These are phyloP conservation scores for Ceratobasidium sp. DNA, from an alignment of 1,284 basidiomycete species.

Conservation along the genomic window DNA sequence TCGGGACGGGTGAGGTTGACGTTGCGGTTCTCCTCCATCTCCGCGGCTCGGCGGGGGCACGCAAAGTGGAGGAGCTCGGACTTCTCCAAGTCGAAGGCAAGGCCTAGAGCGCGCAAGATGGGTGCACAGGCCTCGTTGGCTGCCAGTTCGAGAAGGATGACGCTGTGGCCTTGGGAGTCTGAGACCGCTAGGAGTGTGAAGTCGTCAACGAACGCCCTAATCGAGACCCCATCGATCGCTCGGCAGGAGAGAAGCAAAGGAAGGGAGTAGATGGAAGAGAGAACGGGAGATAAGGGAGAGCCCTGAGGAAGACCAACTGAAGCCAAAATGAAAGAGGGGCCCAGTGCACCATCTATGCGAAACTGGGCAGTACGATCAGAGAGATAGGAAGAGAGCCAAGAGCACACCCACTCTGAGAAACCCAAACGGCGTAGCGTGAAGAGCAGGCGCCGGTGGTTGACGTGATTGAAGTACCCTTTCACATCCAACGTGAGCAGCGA, in stretches of 20 bases:
- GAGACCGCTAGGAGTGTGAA: constrained; percentile 14
- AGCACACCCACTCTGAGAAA: constrained; percentile 37
- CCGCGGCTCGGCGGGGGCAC: not conserved
- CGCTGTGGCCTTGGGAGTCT: not conserved
- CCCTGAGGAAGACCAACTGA: constrained; percentile 44
- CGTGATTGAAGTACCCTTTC: constrained; percentile 54
- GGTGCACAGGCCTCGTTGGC: not conserved
- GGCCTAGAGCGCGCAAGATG: constrained; percentile 20
- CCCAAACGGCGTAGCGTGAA: constrained; percentile 22
- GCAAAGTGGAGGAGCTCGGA: constrained; percentile 30
- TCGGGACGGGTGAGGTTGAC: constrained; percentile 27
- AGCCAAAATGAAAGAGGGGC: not conserved
- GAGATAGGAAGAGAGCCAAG: constrained; percentile 40
- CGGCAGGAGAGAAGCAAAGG: constrained; percentile 7
- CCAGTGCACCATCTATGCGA: constrained; percentile 51
- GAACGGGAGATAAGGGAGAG: constrained; percentile 38
- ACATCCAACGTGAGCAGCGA: constrained; percentile 55
- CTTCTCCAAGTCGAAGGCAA: constrained; percentile 2
- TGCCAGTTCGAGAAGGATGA: not conserved
- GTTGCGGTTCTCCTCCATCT: not conserved
- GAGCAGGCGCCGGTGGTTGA: constrained; percentile 52
- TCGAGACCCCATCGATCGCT: not conserved
- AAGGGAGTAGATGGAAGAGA: constrained; percentile 38
- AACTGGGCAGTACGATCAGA: constrained; percentile 51
- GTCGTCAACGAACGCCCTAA: constrained; percentile 22